Conservation (phyloP, 805 yeast genomes). For the Candida rishiriensis region DNA sequence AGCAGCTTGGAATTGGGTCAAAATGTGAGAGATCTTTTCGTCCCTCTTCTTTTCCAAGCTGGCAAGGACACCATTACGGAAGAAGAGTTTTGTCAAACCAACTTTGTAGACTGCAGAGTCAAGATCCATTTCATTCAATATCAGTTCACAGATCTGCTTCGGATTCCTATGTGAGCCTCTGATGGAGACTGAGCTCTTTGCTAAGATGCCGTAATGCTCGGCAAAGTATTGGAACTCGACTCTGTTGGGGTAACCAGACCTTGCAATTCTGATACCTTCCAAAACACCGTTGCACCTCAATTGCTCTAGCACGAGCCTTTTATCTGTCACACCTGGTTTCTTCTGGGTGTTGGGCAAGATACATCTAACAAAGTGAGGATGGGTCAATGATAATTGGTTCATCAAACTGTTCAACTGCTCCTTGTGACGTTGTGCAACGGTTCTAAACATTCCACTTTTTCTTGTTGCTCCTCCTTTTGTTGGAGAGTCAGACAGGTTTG, state of each 20-base stretch:
- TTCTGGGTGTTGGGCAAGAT: slow-evolving; percentile 84
- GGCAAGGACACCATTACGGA: slow-evolving; percentile 74
- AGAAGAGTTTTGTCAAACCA: slow-evolving; percentile 70
- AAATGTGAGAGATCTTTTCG: slow-evolving; percentile 46
- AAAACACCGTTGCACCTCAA: slow-evolving; percentile 94
- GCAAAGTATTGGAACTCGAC: slow-evolving; percentile 78
- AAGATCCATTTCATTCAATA: slow-evolving; percentile 58
- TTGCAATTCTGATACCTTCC: slow-evolving; percentile 95
- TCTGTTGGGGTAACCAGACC: slow-evolving; percentile 96
- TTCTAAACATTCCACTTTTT: slow-evolving; percentile 46
- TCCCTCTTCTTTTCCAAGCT: slow-evolving; percentile 77
- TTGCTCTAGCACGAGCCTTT: slow-evolving; percentile 76
- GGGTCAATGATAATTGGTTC: slow-evolving; percentile 70
- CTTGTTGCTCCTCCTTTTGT: slow-evolving; percentile 23
- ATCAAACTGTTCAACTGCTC: slow-evolving; percentile 73
- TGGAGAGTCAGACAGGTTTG: slow-evolving; percentile 28
- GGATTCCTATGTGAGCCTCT: slow-evolving; percentile 33
- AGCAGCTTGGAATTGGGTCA: slow-evolving; percentile 59
- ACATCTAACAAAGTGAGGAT: slow-evolving; percentile 96
- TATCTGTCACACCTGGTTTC: slow-evolving; percentile 66
- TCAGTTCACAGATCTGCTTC: slow-evolving; percentile 64
- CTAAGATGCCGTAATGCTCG: slow-evolving; percentile 67
- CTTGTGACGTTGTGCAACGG: slow-evolving; percentile 85
- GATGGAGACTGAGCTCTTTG: slow-evolving; percentile 37
- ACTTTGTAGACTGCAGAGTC: slow-evolving; percentile 58